Conservation (phyloP, 2,329 filamentous ascomycete genomes). For the Parasarocladium wereldwijsianum region DNA sequence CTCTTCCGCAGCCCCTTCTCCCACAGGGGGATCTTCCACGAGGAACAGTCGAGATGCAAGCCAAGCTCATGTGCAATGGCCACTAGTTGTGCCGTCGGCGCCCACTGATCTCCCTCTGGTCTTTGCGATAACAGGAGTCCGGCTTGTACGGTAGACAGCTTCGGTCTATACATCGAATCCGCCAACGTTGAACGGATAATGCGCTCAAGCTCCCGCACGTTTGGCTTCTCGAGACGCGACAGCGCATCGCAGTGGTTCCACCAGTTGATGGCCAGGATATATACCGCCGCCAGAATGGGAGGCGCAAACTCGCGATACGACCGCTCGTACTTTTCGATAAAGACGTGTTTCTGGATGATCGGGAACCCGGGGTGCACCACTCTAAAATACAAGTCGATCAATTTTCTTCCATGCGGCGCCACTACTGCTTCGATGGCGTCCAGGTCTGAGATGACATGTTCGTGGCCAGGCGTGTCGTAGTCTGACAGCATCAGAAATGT, state of each 20-base stretch:
- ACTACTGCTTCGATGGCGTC: conserved; percentile 65
- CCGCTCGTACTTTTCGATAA: conserved; percentile 62
- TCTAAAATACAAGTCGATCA: conserved; percentile 71
- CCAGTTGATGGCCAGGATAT: conserved; percentile 78
- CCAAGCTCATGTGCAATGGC: conserved; percentile 79
- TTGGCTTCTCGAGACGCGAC: conserved; percentile 48
- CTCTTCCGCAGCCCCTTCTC: conserved; percentile 74
- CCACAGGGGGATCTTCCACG: conserved; percentile 80
- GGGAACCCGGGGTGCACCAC: conserved; percentile 71
- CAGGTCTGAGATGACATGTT: conserved; percentile 53
- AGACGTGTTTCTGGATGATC: conserved; percentile 68
- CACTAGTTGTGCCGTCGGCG: conserved; percentile 73
- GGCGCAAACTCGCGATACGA: conserved; percentile 63
- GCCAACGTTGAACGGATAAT: conserved; percentile 59
- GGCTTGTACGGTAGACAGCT: conserved; percentile 67
- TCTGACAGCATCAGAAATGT: conserved; percentile 73
- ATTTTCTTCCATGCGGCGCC: conserved; percentile 56
- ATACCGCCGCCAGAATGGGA: conserved; percentile 63
- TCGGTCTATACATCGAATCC: conserved; percentile 67
- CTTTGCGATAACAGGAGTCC: conserved; percentile 61
- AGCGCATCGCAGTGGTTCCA: conserved; percentile 63
- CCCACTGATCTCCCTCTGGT: conserved; percentile 67
- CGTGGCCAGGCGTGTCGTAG: conserved; percentile 53
- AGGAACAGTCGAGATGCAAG: conserved; percentile 72
- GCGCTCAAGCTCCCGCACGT: conserved; percentile 58